A percentile compares a stretch with the other conserved stretches of the same genome.
phyloP scores from a whole-genome alignment of 176 grass and related monocot genomes.

The Cenchrus purpureus region DNA sequence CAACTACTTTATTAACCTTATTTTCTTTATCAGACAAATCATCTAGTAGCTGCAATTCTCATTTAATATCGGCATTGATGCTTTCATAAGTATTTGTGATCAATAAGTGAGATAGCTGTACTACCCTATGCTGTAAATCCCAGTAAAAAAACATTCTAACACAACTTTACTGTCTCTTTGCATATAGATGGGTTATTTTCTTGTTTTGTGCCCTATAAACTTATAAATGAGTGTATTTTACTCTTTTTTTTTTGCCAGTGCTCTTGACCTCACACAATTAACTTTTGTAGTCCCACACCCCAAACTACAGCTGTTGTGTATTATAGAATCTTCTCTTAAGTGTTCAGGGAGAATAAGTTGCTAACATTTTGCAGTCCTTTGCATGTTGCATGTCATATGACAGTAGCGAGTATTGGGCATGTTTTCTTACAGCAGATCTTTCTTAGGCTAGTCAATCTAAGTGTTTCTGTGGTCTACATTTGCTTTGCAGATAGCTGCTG shows the following conservation, averaged over 20 bases:
- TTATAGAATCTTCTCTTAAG: background rate
- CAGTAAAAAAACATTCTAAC: background rate
- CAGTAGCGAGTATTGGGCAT: conserved; percentile 2
- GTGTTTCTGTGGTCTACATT: background rate
- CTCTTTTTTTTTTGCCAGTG: background rate
- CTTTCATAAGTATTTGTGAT: background rate
- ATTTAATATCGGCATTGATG: conserved; percentile 5
- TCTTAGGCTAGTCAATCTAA: conserved; percentile 5
- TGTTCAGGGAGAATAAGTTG: background rate
- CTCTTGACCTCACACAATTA: background rate
- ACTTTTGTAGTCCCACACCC: background rate
- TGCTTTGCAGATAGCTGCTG: conserved; percentile 78
- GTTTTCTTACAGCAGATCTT: background rate
- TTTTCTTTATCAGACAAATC: background rate
- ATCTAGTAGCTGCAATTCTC: background rate
- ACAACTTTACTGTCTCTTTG: background rate
- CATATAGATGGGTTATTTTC: background rate
- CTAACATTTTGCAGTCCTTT: background rate
- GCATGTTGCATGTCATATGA: conserved; percentile 6
- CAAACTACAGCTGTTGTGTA: background rate
- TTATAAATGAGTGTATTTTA: background rate
- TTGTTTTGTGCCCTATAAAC: background rate
- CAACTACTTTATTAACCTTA: background rate
- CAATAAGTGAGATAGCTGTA: background rate
- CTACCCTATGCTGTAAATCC: background rate